Conservation (phyloP, 2,329 filamentous ascomycete genomes). For the Xylaria sp. region DNA sequence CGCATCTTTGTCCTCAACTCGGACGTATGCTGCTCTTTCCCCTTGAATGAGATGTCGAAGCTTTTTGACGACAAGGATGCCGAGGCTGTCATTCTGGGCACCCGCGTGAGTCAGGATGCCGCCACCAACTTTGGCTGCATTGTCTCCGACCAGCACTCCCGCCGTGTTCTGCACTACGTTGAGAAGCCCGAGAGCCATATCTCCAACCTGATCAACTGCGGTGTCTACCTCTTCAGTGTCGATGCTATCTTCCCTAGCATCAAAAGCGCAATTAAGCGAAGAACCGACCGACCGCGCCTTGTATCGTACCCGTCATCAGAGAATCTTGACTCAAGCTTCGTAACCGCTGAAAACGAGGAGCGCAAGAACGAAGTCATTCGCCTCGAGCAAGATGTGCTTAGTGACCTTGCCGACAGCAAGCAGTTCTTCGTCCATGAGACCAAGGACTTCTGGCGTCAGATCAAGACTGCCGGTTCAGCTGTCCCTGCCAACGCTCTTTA, state of each 20-base stretch:
- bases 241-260: slow-evolving; percentile 97
- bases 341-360: slow-evolving; percentile 63
- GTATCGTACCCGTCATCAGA: slow-evolving; percentile 95
- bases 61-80: slow-evolving; percentile 93
- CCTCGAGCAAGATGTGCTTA: slow-evolving; percentile 93
- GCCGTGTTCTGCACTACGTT: slow-evolving; percentile 96
- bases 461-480: slow-evolving; percentile 96
- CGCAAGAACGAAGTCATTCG: slow-evolving; percentile 82
- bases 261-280: slow-evolving; percentile 88
- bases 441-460: slow-evolving; percentile 99
- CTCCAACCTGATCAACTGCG: slow-evolving; percentile 98
- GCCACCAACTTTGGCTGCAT: slow-evolving; percentile 98
- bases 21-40: slow-evolving; percentile 98
- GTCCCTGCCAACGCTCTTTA: slow-evolving; percentile 96
- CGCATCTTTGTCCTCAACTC: slow-evolving; percentile 96
- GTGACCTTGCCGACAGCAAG: slow-evolving; percentile 92
- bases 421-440: slow-evolving; percentile 98
- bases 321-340: slow-evolving; percentile 68
- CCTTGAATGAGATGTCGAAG: slow-evolving; percentile 89
- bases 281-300: slow-evolving; percentile 82
- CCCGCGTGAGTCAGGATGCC: slow-evolving; percentile 81
- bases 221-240: slow-evolving; percentile 94
- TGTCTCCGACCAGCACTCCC: slow-evolving; percentile 87
- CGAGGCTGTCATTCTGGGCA: slow-evolving; percentile 93
- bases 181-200: slow-evolving; percentile 98